Evolutionary conservation across 495 filamentous ascomycete species (phyloP).

Genomic region (Letharia lupina): DNA sequence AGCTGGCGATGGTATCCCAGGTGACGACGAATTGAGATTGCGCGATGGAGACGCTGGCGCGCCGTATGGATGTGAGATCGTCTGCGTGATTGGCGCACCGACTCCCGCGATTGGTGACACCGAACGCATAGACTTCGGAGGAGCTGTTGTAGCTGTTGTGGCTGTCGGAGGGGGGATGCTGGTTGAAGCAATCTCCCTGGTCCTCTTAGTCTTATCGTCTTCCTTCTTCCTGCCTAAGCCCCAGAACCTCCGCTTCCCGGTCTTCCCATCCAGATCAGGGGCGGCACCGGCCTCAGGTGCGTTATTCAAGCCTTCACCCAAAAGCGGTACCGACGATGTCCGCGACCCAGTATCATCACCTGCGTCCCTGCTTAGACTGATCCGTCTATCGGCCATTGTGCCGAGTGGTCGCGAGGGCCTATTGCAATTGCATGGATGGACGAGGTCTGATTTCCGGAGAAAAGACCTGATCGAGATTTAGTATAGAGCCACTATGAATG

Average conservation of each 20-base stretch:
- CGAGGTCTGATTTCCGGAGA: not conserved
- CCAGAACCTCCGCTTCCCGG: constrained; percentile 41
- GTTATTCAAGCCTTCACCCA: constrained; percentile 31
- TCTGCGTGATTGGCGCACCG: constrained; percentile 31
- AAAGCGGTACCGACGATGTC: constrained; percentile 21
- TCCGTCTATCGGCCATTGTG: constrained; percentile 17
- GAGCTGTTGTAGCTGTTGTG: constrained; percentile 22
- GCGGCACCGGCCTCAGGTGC: constrained; percentile 25
- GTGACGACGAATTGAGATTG: constrained; percentile 47
- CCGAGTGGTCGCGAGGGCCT: constrained; percentile 9
- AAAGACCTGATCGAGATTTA: constrained; percentile 1
- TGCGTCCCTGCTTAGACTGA: constrained; percentile 14
- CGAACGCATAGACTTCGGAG: constrained; percentile 18
- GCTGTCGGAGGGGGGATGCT: constrained; percentile 25
- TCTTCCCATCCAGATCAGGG: constrained; percentile 23
- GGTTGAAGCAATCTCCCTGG: constrained; percentile 29
- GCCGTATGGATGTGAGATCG: constrained; percentile 35
- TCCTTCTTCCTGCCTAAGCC: constrained; percentile 60
- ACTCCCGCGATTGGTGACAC: constrained; percentile 20
- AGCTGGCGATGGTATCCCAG: constrained; percentile 54
- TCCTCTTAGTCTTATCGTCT: constrained; percentile 38
- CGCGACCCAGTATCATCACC: constrained; percentile 21
- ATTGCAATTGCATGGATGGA: constrained; percentile 8
- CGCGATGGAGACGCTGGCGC: constrained; percentile 43
- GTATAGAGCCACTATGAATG: not conserved